A percentile compares a stretch with the other conserved stretches of the same genome.
Conservation (phyloP, 306 rosid species). For the Dicorynia guianensis region DNA sequence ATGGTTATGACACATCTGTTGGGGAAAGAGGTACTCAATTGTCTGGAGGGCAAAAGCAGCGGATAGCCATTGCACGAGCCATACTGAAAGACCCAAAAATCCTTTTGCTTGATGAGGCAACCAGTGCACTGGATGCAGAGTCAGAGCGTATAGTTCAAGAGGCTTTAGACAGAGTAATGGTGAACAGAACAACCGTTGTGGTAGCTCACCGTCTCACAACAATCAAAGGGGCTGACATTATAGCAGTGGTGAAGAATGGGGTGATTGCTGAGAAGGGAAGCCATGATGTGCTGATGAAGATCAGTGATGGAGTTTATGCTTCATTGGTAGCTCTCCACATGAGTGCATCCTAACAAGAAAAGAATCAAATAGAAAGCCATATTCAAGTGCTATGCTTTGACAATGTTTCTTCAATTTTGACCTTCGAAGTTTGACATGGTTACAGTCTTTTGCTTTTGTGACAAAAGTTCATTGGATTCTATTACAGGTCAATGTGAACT, state of each 20-base stretch:
- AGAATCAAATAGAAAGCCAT: background rate
- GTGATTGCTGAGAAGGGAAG: slow-evolving; percentile 76
- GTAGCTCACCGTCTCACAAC: slow-evolving; percentile 89
- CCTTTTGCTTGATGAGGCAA: slow-evolving; percentile 89
- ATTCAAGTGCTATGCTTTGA: no score
- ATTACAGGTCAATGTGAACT: no score
- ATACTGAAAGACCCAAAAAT: slow-evolving; percentile 80
- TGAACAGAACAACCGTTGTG: slow-evolving; percentile 79
- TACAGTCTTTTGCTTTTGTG: no score
- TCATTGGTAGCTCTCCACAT: slow-evolving; percentile 78
- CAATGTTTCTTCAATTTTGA: slow-evolving; percentile 5
- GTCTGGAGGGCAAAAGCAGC: slow-evolving; percentile 93
- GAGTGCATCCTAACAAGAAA: slow-evolving; percentile 42
- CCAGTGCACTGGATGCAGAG: slow-evolving; percentile 90
- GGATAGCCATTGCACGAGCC: slow-evolving; percentile 90
- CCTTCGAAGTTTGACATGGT: no score
- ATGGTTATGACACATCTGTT: slow-evolving; percentile 71
- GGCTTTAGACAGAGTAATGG: slow-evolving; percentile 82
- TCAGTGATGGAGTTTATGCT: slow-evolving; percentile 70
- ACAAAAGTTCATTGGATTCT: no score
- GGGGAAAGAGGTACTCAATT: slow-evolving; percentile 90
- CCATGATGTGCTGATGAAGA: slow-evolving; percentile 75
- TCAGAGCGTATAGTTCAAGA: slow-evolving; percentile 85
- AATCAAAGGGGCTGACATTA: slow-evolving; percentile 74
- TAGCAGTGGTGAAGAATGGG: slow-evolving; percentile 81